A percentile compares a stretch with the other conserved stretches of the same genome.
Evolutionary conservation across 192 early-diverging fungal species (phyloP).

Genomic region (Backusella sp.): DNA sequence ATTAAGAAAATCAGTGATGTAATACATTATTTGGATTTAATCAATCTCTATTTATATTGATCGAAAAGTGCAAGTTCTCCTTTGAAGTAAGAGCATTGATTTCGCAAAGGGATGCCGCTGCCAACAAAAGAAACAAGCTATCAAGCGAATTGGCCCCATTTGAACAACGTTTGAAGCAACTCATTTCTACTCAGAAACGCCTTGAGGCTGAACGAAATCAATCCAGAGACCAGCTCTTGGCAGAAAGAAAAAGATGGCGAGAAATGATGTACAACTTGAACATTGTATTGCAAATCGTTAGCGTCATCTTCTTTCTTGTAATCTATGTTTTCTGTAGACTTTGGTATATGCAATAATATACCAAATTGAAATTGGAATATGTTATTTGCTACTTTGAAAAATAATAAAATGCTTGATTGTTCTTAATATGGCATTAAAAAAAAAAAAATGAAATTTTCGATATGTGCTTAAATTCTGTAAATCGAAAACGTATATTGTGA

Average conservation of each 20-base stretch:
- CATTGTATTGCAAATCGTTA: too few species aligned
- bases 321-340: too few species aligned
- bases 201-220: background rate
- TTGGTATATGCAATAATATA: too few species aligned
- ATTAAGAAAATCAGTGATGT: background rate
- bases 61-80: background rate
- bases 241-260: background rate
- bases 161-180: background rate
- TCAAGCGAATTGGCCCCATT: background rate
- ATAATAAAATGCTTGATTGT: too few species aligned
- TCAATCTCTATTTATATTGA: background rate
- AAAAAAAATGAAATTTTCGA: too few species aligned
- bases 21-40: background rate
- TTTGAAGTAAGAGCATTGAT: background rate
- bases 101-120: background rate
- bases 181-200: background rate
- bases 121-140: background rate
- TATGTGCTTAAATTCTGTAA: too few species aligned
- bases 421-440: too few species aligned
- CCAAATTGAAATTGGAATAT: too few species aligned
- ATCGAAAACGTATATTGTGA: too few species aligned
- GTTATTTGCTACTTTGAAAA: too few species aligned
- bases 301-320: too few species aligned
- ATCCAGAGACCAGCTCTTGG: background rate
- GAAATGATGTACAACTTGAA: too few species aligned